Evolutionary conservation across 129 eudicot genomes (phyloP), one percentile per base, ranked within the genome.

Genomic region (Erigeron canadensis): DNA sequence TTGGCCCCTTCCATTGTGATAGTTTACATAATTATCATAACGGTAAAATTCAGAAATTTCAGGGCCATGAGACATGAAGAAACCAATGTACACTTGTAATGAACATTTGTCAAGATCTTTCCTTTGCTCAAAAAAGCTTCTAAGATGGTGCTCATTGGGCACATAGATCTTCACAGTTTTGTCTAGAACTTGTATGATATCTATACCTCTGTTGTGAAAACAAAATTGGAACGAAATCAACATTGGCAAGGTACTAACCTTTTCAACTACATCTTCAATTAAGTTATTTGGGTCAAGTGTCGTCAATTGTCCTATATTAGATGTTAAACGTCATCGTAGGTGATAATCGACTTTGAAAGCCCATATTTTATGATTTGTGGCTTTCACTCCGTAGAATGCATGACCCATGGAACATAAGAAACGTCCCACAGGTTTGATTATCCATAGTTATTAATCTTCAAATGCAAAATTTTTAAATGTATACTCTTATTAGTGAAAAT

Each of bases 61-160:
- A 39, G 61, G 40, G 10, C 57, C 73, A 37, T n/a, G 1, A 16
- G 84, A 63, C 34, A 75, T 63, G 40, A 46, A 58, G 55, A 77
- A 81, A 17, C 77, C 81, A 17, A 81, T 70, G 81, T 63, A 81
- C 23, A 81, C 59, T 70, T 75, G 77, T 39, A 81, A 81, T 0
- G 59, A 64, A 40, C 13, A 15, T 15, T 57, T 19, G 41, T 54
- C 70, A 28, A 69, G 60, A 57, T 71, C 73, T 18, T 70, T 44
- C 9, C 74, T 65, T 53, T 19, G 70, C 0, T 57, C 63, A 46
- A 81, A 64, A 75, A 75, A 75, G 15, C 42, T 48, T n/a, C 3
- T n/a, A 11, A 81, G 47, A 45, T 75, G 71, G 38, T 39, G 43
- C 64, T 54, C 81, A 7, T 10, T 57, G 6, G 77, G 81, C n/a